Percentiles rank a stretch among this genome's conserved stretches.
Conservation (phyloP, 345 rosid species). For the Euclidium syriacum region DNA sequence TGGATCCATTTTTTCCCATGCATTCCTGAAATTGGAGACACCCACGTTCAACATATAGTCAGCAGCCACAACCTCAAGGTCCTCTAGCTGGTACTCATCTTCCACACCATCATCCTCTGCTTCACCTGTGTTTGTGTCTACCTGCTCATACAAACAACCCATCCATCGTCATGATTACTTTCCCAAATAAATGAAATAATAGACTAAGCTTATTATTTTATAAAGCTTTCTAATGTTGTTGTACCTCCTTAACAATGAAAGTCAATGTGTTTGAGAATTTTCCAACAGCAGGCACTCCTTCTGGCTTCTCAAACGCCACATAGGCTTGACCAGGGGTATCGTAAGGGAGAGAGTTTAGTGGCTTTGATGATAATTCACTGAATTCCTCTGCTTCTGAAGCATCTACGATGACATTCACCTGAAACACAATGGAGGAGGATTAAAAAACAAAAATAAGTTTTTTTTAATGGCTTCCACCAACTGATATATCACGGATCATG, state of each 20-base stretch:
- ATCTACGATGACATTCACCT: slow-evolving; percentile 88
- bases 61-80: slow-evolving; percentile 86
- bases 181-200: too few species aligned
- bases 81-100: slow-evolving; percentile 97
- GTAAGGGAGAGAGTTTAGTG: slow-evolving; percentile 78
- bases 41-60: slow-evolving; percentile 86
- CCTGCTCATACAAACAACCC: slow-evolving; percentile 45
- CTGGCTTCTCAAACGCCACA: slow-evolving; percentile 86
- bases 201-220: not conserved
- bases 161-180: too few species aligned
- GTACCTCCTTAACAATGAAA: slow-evolving; percentile 92
- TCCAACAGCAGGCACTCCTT: slow-evolving; percentile 71
- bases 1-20: slow-evolving; percentile 85
- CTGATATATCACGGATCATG: not conserved
- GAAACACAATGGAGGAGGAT: too few species aligned
- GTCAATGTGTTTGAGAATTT: slow-evolving; percentile 85
- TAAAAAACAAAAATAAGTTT: too few species aligned
- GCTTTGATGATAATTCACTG: slow-evolving; percentile 56
- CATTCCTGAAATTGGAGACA: slow-evolving; percentile 92
- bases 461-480: too few species aligned
- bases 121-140: slow-evolving; percentile 84
- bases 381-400: slow-evolving; percentile 91
- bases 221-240: too few species aligned
- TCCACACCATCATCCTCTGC: slow-evolving; percentile 96
- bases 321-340: slow-evolving; percentile 91